Evolutionary conservation across 2,329 filamentous ascomycete species (phyloP).

Genomic region (Bimuria novae-zelandiae): DNA sequence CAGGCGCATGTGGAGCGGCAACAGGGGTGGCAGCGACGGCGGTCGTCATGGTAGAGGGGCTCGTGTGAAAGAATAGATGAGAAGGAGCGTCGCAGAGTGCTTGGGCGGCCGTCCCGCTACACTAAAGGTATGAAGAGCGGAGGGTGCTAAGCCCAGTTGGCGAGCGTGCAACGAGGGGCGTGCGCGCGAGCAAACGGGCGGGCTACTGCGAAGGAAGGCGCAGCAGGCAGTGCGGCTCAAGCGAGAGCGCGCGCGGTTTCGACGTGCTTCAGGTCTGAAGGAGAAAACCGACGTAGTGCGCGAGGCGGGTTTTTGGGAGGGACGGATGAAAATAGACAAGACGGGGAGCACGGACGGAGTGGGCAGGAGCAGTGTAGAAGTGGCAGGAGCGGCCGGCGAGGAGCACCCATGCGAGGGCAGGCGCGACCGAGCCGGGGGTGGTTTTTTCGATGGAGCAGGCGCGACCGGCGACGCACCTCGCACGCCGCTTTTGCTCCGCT

Average conservation of each 20-base stretch:
- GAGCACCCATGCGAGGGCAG: not conserved
- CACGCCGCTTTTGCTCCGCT: not conserved
- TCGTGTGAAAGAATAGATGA: slow-evolving; percentile 27
- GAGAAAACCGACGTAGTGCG: not conserved
- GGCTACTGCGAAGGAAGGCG: slow-evolving; percentile 10
- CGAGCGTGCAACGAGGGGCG: slow-evolving; percentile 31
- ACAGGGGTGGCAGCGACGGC: slow-evolving; percentile 51
- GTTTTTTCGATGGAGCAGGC: not conserved
- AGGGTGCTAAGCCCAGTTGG: slow-evolving; percentile 32
- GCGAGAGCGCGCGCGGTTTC: no score
- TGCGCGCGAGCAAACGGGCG: slow-evolving; percentile 13
- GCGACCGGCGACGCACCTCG: not conserved
- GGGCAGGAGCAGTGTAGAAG: slow-evolving; percentile 1
- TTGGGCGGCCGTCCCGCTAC: slow-evolving; percentile 38
- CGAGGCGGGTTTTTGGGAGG: slow-evolving; percentile 22
- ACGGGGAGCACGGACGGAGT: slow-evolving; percentile 20
- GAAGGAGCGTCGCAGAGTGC: slow-evolving; percentile 42
- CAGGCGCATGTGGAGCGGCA: slow-evolving; percentile 46
- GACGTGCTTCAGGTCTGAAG: no score
- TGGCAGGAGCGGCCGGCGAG: slow-evolving; percentile 10
- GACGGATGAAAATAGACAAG: slow-evolving; percentile 29
- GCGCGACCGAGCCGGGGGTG: not conserved
- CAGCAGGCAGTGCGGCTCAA: slow-evolving; percentile 17
- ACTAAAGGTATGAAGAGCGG: slow-evolving; percentile 40
- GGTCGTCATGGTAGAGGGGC: slow-evolving; percentile 50